Percentiles rank a stretch among this genome's conserved stretches.
These are phyloP conservation scores for Starmerella khaoyaiensis DNA, from an alignment of 805 yeast species.

Conservation along the genomic window DNA sequence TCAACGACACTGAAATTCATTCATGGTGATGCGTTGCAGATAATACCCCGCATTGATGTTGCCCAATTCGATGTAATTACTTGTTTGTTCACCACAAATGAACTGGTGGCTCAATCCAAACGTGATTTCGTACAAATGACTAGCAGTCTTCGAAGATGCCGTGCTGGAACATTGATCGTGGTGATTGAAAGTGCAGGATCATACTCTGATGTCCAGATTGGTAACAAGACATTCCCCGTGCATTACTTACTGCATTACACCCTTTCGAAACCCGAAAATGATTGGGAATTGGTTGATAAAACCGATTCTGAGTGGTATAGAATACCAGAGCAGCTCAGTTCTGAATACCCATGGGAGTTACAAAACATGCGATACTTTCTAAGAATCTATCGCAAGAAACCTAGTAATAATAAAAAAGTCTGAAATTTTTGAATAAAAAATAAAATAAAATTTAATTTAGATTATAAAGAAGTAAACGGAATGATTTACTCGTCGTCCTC, in stretches of 20 bases:
- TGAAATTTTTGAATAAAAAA: neutral
- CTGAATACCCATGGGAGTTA: conserved; percentile 53
- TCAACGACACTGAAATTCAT: conserved; percentile 29
- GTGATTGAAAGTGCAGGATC: conserved; percentile 86
- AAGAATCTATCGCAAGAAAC: conserved; percentile 55
- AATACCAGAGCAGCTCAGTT: conserved; percentile 36
- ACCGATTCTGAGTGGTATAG: conserved; percentile 79
- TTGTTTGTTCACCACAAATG: conserved; percentile 74
- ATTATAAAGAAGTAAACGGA: neutral
- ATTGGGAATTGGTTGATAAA: conserved; percentile 52
- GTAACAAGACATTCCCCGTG: conserved; percentile 66
- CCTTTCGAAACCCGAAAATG: conserved; percentile 35
- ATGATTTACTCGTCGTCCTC: conserved; percentile 21
- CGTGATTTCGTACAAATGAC: conserved; percentile 47
- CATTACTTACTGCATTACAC: conserved; percentile 68
- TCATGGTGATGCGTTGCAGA: conserved; percentile 21
- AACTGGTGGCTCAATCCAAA: conserved; percentile 58
- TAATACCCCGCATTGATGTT: conserved; percentile 6
- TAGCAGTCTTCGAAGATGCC: conserved; percentile 40
- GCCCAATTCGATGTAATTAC: conserved; percentile 36
- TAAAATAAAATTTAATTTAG: neutral
- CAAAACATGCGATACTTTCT: conserved; percentile 84
- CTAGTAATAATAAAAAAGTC: conserved; percentile 27
- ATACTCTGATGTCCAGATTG: conserved; percentile 65
- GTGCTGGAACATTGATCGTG: conserved; percentile 44